Evolutionary conservation across 192 early-diverging fungal species (phyloP), one percentile per base, ranked within the genome.

Genomic region (Funneliformis mosseae): DNA sequence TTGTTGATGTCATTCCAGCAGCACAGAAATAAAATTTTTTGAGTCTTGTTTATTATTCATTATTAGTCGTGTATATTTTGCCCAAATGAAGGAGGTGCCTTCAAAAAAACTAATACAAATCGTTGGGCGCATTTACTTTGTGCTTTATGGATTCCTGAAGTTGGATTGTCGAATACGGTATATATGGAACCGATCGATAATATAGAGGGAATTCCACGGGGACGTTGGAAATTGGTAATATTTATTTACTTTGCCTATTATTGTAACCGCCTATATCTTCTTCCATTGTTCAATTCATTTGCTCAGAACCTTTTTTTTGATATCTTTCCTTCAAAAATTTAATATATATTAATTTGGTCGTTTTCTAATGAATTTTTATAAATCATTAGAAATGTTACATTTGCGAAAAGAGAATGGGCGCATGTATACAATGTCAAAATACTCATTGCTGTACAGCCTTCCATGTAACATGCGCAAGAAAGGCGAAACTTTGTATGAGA

Each of bases 171-270:
- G 43, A 99, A 99, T 83, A 83, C 91, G 9, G 95, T 94, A 3
- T 96, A 96, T 80, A 99, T 99, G 98, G 98, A 99, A 79, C 98
- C 98, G 0, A 95, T 99, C 74, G 97, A 97, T 82, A 90, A 93
- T 77, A 90, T 99, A 10, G 94, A 96, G 27, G 90, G 91, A 76
- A 94, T 99, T 33, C 98, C 97, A 10, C 88, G 90, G 43, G 94
- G 93, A 61, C 89, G 97, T 55, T 98, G 96, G 97, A 90, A 87
- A 62, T 84, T 99, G 79, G 85, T 91, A 78, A 63, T 80, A n/a
- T 28, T 43, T 9, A 66, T 82, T 73, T 76, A n/a, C n/a, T n/a
- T n/a, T n/a, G n/a, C n/a, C n/a, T n/a, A n/a, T 27, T 38, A 68
- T 16, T 81, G n/a, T n/a, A n/a, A n/a, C n/a, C n/a, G n/a, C n/a